Base-by-base conservation (phyloP, 306 rosid genomes). In the Oxytropis ochrocephala region DNA sequence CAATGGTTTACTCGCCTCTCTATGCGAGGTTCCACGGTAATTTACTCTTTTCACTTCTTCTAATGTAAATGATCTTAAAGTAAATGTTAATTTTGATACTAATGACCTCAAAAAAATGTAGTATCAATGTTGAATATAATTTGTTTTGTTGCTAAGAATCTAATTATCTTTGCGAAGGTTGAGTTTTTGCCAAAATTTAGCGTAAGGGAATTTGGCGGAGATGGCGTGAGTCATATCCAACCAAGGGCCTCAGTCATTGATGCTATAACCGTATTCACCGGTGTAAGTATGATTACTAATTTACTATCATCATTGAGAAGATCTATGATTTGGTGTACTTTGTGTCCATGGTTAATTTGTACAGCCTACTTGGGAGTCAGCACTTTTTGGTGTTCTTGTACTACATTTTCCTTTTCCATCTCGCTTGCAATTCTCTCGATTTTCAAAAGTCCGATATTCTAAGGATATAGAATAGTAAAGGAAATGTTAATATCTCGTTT, bases 161-260 rank as follows among this genome's bases (percentile, higher is more conserved):
- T 70, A 27, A 42, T 72, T 76, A 30, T 81, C 59, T 71, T 69
- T 27, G 65, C 84, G 81, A 84, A 94, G 98, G 99, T 94, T 80
- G 96, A 94, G 75, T 94, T 94, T 78, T 49, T 94, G 85, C 96
- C 97, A 53, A 94, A 91, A 83, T 94, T 94, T 79, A 94, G 96
- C 49, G 99, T 94, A 56, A 85, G 57, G 96, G 95, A 71, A 73
- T 94, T 67, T 94, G 99, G 99, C 91, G 88, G 67, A 85, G 95
- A 73, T 94, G 96, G 97, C 92, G 95, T 21, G 95, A 94, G 35
- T 83, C 99, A 41, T 89, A 89, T 88, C 92, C 99, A 50, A 43
- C 72, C 9, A 70, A 47, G 92, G 89, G 78, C 56, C 81, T 27
- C 84, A 84, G 64, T 67, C 82, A 82, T 83, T 27, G 91, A 80